Base-by-base conservation (phyloP, 768 basidiomycete species). In the Boletus sp. region DNA sequence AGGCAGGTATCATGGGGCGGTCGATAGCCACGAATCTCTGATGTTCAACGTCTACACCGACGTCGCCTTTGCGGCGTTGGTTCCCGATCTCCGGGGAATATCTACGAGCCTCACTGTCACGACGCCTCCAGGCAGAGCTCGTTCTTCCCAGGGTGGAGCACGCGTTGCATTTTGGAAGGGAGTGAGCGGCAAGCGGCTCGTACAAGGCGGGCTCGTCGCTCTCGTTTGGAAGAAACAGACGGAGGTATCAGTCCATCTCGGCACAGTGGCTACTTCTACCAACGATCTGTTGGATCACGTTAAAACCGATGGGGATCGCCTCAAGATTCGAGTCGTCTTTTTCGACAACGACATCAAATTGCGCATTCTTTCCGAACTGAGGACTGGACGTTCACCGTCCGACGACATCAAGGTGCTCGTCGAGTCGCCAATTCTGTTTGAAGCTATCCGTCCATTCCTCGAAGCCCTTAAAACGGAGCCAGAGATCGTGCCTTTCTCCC, bases 401-500 rank as follows among this genome's bases (percentile, higher is more conserved):
- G 49, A 66, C 21, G 58, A 34, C 30, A 47, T 41, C 66, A 72
- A 58, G 46, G 48, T 85, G 3, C 70, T 88, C 23, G 69, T 88
- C 14, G 87, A 89, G 55, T 76, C 80, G 0, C 77, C 80, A 0
- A 79, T 88, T 53, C 79, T 89, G 79, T 87, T 79, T 55, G 87
- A 87, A 55, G 74, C 83, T 0, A 78, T 85, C 33, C 74, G 84
- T 7, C 88, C 88, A 0, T 89, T 89, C 71, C 73, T 90, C 14
- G 77, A 85, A 53, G 77, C 80, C 0, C 73, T 90, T 4, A 75
- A 80, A 56, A 69, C 72, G 2, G 85, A 83, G 50, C 84, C 88
- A 0, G 77, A 80, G 44, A 65, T 70, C 2, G 54, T 89, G 7
- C 86, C 85, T 0, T 85, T 88, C 63, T 62, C 74, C 0, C 65